These are phyloP conservation scores for Hyaloperonospora brassicae DNA, from an alignment of 352 stramenopile genomes.

Conservation along the genomic window DNA sequence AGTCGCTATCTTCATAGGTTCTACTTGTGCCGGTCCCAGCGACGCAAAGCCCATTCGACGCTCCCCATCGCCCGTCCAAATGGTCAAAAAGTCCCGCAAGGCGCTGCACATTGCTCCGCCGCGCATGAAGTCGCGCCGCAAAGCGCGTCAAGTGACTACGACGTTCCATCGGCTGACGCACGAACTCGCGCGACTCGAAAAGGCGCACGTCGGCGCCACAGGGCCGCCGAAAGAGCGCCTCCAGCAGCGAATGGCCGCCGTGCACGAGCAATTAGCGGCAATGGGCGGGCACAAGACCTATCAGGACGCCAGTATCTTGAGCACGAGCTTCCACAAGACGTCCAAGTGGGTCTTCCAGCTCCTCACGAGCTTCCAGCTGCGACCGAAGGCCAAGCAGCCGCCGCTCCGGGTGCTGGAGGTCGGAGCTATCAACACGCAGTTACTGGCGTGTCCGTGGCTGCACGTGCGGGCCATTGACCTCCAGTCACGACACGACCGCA, in stretches of 20 bases:
- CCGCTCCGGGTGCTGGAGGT: constrained; percentile 71
- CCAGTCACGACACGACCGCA: constrained; percentile 84
- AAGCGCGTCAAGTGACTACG: constrained; percentile 64
- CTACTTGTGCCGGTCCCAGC: too few relatives aligned
- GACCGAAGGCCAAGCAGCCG: constrained; percentile 58
- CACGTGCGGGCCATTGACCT: constrained; percentile 93
- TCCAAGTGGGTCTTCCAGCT: constrained; percentile 93
- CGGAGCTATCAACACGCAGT: constrained; percentile 94
- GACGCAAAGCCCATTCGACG: too few relatives aligned
- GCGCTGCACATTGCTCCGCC: constrained; percentile 48
- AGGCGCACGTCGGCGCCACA: constrained; percentile 14
- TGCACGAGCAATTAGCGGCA: constrained; percentile 69
- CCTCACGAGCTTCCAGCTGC: constrained; percentile 69
- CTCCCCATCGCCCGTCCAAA: constrained; percentile 9
- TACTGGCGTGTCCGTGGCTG: constrained; percentile 90
- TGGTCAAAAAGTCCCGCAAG: constrained; percentile 48
- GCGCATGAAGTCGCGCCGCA: constrained; percentile 59
- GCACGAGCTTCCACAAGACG: constrained; percentile 90
- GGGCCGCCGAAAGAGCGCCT: constrained; percentile 22
- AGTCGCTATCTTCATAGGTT: too few relatives aligned
- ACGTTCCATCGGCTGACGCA: constrained; percentile 73
- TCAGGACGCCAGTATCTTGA: constrained; percentile 92
- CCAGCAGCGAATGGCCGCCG: constrained; percentile 31
- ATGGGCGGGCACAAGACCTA: constrained; percentile 90
- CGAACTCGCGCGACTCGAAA: constrained; percentile 56